Evolutionary conservation across 2,329 filamentous ascomycete species (phyloP).

Genomic region (Colletotrichum sp.): DNA sequence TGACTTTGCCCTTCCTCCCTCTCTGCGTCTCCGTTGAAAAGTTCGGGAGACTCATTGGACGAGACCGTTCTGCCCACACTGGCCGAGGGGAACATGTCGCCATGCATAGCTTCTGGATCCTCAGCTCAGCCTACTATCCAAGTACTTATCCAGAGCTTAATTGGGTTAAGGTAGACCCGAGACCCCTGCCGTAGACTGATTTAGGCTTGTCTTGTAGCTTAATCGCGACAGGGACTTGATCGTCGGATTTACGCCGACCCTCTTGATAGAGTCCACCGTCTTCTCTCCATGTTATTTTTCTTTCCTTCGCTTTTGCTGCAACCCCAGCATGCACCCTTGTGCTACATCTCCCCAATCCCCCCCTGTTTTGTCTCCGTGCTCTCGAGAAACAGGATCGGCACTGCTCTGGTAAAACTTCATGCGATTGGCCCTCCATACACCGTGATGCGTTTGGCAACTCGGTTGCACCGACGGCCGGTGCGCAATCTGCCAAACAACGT

Average conservation of each 20-base stretch:
- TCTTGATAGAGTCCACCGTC: background rate
- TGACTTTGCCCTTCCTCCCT: background rate
- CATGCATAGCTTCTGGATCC: background rate
- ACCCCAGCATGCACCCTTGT: background rate
- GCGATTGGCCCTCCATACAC: constrained; percentile 1
- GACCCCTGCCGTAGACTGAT: background rate
- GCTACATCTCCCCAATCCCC: background rate
- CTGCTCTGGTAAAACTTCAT: background rate
- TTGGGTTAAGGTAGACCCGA: background rate
- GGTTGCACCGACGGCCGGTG: constrained; percentile 5
- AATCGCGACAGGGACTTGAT: background rate
- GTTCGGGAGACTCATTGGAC: background rate
- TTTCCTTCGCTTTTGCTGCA: background rate
- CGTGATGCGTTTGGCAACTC: background rate
- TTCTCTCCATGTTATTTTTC: background rate
- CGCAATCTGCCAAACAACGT: background rate
- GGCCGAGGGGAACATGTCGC: background rate
- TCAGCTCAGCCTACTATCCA: background rate
- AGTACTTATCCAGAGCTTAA: background rate
- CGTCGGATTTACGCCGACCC: background rate
- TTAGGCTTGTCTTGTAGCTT: background rate
- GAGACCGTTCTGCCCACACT: background rate
- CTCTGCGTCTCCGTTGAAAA: background rate
- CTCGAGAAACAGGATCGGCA: background rate
- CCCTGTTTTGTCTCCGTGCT: background rate